Conservation (phyloP, 2,329 filamentous ascomycete species). For the Triangularia setosa region DNA sequence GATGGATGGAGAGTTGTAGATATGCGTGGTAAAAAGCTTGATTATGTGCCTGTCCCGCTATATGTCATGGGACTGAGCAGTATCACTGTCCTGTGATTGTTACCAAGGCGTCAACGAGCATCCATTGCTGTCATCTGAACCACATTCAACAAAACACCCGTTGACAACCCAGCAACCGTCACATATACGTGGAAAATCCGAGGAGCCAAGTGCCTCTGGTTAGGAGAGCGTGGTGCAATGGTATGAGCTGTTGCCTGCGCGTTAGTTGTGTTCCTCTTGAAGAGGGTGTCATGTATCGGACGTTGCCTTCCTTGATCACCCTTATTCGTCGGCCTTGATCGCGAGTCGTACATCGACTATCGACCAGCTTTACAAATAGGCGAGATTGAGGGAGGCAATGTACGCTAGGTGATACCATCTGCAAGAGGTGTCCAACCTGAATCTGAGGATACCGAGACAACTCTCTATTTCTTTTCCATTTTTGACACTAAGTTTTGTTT, state of each 20-base stretch:
- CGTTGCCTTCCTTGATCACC: not conserved
- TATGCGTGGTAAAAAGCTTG: too few relatives aligned
- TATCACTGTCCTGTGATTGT: not conserved
- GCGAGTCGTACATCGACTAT: not conserved
- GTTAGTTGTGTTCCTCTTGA: not conserved
- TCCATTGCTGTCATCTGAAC: not conserved
- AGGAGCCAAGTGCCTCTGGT: not conserved
- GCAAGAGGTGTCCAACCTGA: not conserved
- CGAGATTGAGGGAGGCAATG: not conserved
- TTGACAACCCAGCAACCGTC: not conserved
- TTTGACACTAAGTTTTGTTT: not conserved
- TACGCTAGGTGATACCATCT: not conserved
- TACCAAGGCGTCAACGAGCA: not conserved
- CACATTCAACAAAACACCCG: not conserved
- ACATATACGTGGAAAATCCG: not conserved
- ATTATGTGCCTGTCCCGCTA: too few relatives aligned
- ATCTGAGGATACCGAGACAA: not conserved
- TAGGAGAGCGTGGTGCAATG: not conserved
- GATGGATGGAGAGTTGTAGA: too few relatives aligned
- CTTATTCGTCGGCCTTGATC: not conserved
- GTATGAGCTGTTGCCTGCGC: not conserved
- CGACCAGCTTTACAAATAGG: not conserved
- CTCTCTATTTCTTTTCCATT: not conserved
- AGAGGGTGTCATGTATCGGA: not conserved
- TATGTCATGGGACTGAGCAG: too few relatives aligned